Conservation (phyloP, 768 basidiomycete genomes). For the Leccinum subgranulosum region DNA sequence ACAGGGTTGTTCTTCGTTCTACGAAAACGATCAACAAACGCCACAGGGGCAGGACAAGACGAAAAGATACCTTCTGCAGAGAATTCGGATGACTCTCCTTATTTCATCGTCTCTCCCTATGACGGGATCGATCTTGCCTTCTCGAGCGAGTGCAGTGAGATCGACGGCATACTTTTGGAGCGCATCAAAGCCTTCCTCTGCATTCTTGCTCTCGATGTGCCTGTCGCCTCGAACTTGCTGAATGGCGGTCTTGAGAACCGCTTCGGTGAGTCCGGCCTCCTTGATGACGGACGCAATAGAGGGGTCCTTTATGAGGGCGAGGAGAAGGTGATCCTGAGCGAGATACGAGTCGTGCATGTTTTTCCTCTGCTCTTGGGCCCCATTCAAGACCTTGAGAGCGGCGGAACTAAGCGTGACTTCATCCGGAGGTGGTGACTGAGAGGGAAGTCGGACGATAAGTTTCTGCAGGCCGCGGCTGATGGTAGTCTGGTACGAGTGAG, state of each 20-base stretch:
- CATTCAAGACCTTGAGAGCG: conserved; percentile 61
- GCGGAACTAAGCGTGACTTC: conserved; percentile 63
- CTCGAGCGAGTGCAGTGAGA: conserved; percentile 81
- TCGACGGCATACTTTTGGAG: conserved; percentile 86
- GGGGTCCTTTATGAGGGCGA: conserved; percentile 76
- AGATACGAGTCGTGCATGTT: conserved; percentile 89
- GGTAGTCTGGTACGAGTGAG: conserved; percentile 34
- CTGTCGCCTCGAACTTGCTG: conserved; percentile 80
- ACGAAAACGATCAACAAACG: conserved; percentile 8
- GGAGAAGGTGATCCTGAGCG: conserved; percentile 88
- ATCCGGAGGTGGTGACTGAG: conserved; percentile 83
- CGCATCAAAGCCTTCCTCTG: conserved; percentile 93
- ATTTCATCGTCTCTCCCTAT: conserved; percentile 94
- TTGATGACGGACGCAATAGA: conserved; percentile 68
- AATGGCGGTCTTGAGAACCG: conserved; percentile 70
- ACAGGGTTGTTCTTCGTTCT: conserved; percentile 98
- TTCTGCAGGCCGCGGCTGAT: conserved; percentile 75
- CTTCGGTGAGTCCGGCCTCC: conserved; percentile 70
- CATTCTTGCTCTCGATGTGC: conserved; percentile 79
- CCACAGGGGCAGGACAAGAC: not conserved
- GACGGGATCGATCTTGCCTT: conserved; percentile 94
- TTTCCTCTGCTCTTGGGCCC: conserved; percentile 76
- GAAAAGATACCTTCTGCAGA: conserved; percentile 62
- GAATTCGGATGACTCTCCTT: conserved; percentile 76
- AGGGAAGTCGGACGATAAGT: conserved; percentile 74